phyloP scores from a whole-genome alignment of 1,139 yeast genomes.

The Candida tetrigidarum region DNA sequence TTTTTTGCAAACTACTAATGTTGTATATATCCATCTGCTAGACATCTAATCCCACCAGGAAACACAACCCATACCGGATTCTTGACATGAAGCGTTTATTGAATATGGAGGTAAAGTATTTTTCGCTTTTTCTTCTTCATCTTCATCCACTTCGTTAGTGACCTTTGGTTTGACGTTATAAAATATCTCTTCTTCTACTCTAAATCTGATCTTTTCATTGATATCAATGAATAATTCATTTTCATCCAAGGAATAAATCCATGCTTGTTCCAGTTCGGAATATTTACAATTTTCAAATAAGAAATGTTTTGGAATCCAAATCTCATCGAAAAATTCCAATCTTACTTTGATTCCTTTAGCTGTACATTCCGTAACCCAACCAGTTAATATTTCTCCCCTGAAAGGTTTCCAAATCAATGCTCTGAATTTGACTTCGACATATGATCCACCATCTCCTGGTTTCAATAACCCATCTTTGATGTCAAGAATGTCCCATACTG shows the following conservation, averaged over 20 bases:
- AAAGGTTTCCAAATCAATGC: conserved; percentile 90
- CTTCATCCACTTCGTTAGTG: conserved; percentile 52
- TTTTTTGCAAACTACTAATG: conserved; percentile 1
- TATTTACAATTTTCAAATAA: conserved; percentile 80
- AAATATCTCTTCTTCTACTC: conserved; percentile 89
- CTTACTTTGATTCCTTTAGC: conserved; percentile 84
- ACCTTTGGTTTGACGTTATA: conserved; percentile 79
- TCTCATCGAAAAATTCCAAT: conserved; percentile 89
- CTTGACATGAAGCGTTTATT: conserved; percentile 87
- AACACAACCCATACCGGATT: conserved; percentile 95
- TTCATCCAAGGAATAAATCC: conserved; percentile 89
- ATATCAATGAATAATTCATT: conserved; percentile 80
- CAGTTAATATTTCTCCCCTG: conserved; percentile 91
- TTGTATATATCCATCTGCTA: no score
- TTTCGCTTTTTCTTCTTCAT: conserved; percentile 30
- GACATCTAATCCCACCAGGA: conserved; percentile 89
- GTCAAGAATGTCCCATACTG: conserved; percentile 80
- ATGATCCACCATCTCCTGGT: conserved; percentile 97
- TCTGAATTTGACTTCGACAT: conserved; percentile 74
- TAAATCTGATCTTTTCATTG: conserved; percentile 87
- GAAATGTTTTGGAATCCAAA: conserved; percentile 81
- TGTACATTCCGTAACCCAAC: conserved; percentile 90
- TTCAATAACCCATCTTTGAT: conserved; percentile 87
- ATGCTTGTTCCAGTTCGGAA: conserved; percentile 79
- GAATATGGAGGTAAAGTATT: conserved; percentile 74